These are phyloP conservation scores for Neurospora sp. DNA, from an alignment of 495 filamentous ascomycete genomes.

Conservation along the genomic window DNA sequence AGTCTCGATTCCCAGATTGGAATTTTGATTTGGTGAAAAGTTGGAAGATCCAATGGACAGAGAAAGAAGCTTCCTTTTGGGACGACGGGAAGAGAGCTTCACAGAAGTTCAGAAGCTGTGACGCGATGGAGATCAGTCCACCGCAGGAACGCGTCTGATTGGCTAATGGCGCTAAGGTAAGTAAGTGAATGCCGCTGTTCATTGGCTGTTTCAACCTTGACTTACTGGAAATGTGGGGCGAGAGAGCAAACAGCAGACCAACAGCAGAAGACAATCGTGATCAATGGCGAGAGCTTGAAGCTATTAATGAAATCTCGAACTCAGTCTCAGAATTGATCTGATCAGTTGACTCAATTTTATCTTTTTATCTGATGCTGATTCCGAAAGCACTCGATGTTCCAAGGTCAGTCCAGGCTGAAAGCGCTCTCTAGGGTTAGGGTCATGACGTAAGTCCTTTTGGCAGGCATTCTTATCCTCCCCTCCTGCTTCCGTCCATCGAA, in stretches of 20 bases:
- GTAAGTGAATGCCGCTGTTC: background rate
- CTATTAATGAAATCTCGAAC: background rate
- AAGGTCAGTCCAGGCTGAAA: background rate
- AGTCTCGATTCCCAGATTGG: background rate
- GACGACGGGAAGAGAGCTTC: background rate
- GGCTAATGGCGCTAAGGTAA: conserved; percentile 4
- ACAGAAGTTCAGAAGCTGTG: conserved; percentile 10
- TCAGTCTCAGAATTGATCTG: background rate
- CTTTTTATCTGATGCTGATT: background rate
- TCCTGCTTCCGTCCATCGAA: background rate
- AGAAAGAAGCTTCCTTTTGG: background rate
- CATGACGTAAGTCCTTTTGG: conserved; percentile 9
- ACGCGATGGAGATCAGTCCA: conserved; percentile 16
- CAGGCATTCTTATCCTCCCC: background rate
- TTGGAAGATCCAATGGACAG: background rate
- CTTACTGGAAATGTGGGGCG: background rate
- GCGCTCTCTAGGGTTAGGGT: conserved; percentile 8
- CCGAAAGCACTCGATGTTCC: background rate
- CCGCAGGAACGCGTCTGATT: conserved; percentile 20
- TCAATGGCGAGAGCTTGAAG: background rate
- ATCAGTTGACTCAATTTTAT: background rate
- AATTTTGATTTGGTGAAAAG: background rate
- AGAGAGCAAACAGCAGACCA: background rate
- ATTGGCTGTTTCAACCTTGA: background rate
- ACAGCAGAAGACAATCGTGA: background rate